Evolutionary conservation across 2,329 filamentous ascomycete genomes (phyloP).

Genomic region (Metarhizium robertsii): DNA sequence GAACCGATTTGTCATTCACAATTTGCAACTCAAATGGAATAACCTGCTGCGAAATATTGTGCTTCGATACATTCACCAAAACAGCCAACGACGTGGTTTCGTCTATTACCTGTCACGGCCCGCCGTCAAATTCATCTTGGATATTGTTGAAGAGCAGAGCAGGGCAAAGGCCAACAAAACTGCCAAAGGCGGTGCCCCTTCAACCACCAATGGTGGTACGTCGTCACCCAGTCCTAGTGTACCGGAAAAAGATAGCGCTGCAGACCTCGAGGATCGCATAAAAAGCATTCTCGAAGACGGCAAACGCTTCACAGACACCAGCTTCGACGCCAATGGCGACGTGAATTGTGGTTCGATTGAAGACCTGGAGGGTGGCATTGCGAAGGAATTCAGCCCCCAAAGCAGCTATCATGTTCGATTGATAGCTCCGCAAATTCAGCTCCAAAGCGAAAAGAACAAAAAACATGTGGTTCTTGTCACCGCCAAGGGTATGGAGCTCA

Average conservation of each 20-base stretch:
- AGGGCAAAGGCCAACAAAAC: conserved; percentile 48
- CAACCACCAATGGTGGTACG: conserved; percentile 18
- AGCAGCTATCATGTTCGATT: conserved; percentile 92
- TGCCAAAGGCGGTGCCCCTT: conserved; percentile 11
- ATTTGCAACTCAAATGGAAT: conserved; percentile 97
- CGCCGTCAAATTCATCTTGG: conserved; percentile 94
- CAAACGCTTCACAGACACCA: conserved; percentile 58
- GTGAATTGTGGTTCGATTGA: conserved; percentile 37
- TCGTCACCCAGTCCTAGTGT: conserved; percentile 28
- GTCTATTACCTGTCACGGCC: conserved; percentile 95
- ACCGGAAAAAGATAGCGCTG: conserved; percentile 47
- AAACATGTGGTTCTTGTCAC: conserved; percentile 96
- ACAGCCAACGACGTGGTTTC: conserved; percentile 89
- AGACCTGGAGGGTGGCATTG: conserved; percentile 65
- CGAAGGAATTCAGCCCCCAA: conserved; percentile 79
- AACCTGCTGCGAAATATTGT: conserved; percentile 94
- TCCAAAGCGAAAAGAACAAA: conserved; percentile 96
- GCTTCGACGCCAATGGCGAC: conserved; percentile 23
- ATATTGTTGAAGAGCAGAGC: conserved; percentile 91
- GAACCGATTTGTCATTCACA: conserved; percentile 97
- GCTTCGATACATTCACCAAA: conserved; percentile 93
- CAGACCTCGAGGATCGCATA: conserved; percentile 74
- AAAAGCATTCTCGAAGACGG: conserved; percentile 78
- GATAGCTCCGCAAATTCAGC: conserved; percentile 93
- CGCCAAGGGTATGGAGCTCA: conserved; percentile 95